phyloP scores from a whole-genome alignment of 441 rosid species.

The Gossypium davidsonii region DNA sequence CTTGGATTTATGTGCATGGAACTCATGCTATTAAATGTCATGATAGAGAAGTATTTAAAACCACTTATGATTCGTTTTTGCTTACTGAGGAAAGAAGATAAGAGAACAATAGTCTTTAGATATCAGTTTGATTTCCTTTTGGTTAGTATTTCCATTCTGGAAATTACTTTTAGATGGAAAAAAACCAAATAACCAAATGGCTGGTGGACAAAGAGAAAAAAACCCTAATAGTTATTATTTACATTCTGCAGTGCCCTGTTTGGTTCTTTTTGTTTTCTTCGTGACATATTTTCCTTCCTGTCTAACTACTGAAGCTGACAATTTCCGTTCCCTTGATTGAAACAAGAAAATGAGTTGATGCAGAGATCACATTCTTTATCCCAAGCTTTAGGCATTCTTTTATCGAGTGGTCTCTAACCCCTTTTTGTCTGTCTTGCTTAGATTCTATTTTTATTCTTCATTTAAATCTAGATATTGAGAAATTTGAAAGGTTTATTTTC shows the following conservation, averaged over 20 bases:
- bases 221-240: background rate
- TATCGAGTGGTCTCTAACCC: no score
- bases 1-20: slow-evolving; percentile 1
- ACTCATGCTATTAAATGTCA: background rate
- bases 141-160: background rate
- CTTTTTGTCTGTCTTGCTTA: no score
- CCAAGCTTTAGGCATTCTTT: background rate
- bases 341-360: background rate
- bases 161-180: background rate
- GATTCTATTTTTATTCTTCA: no score
- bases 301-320: background rate
- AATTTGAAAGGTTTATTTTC: no score
- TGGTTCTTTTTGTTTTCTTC: background rate
- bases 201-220: background rate
- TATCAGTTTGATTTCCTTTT: background rate
- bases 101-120: background rate
- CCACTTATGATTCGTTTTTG: background rate
- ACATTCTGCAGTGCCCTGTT: background rate
- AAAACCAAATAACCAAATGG: background rate
- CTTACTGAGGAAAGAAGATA: background rate
- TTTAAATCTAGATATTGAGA: no score
- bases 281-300: background rate
- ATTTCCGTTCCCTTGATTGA: background rate
- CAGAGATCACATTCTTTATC: background rate
- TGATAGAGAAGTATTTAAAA: background rate